Evolutionary conservation across 2,329 filamentous ascomycete species (phyloP).

Genomic region (Botrytis squamosa): DNA sequence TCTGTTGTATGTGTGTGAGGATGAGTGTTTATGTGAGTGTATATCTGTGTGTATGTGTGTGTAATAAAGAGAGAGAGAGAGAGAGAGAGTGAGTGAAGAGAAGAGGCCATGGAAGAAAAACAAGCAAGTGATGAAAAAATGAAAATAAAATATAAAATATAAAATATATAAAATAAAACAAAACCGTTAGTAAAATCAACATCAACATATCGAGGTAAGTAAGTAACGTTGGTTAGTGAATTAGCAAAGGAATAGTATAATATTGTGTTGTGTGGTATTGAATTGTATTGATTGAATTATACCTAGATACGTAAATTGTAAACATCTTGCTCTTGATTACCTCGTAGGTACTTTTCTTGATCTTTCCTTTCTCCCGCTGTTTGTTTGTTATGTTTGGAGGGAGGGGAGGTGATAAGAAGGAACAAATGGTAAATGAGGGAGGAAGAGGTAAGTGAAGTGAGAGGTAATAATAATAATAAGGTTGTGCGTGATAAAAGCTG

Average conservation of each 20-base stretch:
- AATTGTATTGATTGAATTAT: background rate
- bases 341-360: background rate
- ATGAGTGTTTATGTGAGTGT: no score
- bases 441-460: background rate
- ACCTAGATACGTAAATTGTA: background rate
- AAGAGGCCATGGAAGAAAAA: background rate
- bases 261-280: background rate
- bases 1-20: no score
- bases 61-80: no score
- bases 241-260: background rate
- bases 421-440: background rate
- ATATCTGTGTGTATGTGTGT: no score
- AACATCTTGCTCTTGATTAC: background rate
- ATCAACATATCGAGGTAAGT: background rate
- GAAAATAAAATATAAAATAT: background rate
- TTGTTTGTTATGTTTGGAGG: background rate
- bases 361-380: background rate
- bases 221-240: background rate
- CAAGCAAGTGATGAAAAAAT: background rate
- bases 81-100: no score
- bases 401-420: background rate
- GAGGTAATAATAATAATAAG: background rate
- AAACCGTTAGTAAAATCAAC: background rate
- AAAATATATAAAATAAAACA: background rate
- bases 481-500: constrained; percentile 8